A percentile compares a stretch with the other conserved stretches of the same genome.
phyloP scores from a whole-genome alignment of 371 early-diverging fungal species.

The Lichtheimia ramosa region DNA sequence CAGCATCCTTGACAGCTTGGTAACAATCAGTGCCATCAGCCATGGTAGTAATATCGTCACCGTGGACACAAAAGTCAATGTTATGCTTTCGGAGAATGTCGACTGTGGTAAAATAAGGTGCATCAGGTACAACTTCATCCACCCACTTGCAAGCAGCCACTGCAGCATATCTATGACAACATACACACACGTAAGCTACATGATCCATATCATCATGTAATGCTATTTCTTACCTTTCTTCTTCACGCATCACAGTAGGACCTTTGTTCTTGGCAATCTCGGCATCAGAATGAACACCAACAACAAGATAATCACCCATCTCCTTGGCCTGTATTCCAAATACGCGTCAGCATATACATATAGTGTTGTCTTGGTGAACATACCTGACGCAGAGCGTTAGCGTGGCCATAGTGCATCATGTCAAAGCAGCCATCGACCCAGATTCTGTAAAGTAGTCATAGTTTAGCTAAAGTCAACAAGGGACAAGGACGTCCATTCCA shows the following conservation, averaged over 20 bases:
- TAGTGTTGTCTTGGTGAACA: neutral
- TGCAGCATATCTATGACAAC: slow-evolving; percentile 76
- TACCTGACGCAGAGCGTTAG: slow-evolving; percentile 94
- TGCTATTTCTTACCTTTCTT: slow-evolving; percentile 70
- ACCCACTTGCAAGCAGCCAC: slow-evolving; percentile 97
- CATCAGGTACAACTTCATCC: slow-evolving; percentile 89
- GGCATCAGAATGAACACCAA: slow-evolving; percentile 94
- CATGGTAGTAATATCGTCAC: slow-evolving; percentile 93
- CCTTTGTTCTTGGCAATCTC: slow-evolving; percentile 94
- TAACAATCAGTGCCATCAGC: slow-evolving; percentile 97
- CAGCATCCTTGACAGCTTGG: slow-evolving; percentile 90
- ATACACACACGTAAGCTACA: neutral
- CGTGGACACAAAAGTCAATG: slow-evolving; percentile 94
- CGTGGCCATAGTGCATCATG: slow-evolving; percentile 96
- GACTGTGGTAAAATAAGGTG: slow-evolving; percentile 90
- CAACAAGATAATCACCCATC: slow-evolving; percentile 92
- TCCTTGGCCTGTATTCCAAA: slow-evolving; percentile 72
- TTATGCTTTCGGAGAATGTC: slow-evolving; percentile 81
- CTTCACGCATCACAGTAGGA: slow-evolving; percentile 93
- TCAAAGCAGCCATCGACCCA: slow-evolving; percentile 97
- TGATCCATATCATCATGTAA: neutral
- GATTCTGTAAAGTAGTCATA: slow-evolving; percentile 36
- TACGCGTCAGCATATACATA: neutral
- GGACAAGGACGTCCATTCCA: neutral
- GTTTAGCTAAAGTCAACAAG: neutral